Evolutionary conservation across 2,329 filamentous ascomycete species (phyloP), one percentile per base, ranked within the genome.

Genomic region (Calonectria crousiana): DNA sequence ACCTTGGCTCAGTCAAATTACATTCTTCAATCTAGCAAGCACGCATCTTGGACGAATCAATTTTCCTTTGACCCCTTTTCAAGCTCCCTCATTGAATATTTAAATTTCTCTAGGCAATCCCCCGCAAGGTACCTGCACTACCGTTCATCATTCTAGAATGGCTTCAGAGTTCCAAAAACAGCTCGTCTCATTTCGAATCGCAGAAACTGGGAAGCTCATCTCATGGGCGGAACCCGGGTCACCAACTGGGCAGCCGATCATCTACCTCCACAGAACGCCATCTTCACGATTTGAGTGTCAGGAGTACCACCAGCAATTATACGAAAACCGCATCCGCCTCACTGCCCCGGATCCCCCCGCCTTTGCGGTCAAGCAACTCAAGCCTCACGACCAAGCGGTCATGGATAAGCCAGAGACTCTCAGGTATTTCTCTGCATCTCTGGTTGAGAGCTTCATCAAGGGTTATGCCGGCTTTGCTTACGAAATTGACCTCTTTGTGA

Each of bases 221-320:
- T 67, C 73, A 49, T 76, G 75, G 73, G 73, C 76, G 4, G 69
- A 74, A 28, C 75, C 69, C 30, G 71, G 75, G 3, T 71, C 66
- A 11, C 60, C 58, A 9, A 38, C 51, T 0, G 68, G 68, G 23
- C 62, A 73, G 18, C 71, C 71, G 0, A 44, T 75, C 36, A 49
- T 74, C n/a, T 74, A 67, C 71, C 56, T 75, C 2, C 72, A 76
- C 20, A 66, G 73, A 52, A 74, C 49, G 2, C 62, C 71, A 8
- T 72, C 73, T 5, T 71, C 65, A 3, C 74, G 72, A 18, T 49
- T 77, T 20, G 69, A 75, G n/a, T 71, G 66, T 14, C 65, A 67
- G 4, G 52, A 66, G 38, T 72, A 74, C 23, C 70, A 76, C 20
- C 16, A 74, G 11, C 28, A 62, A 20, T 49, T 75, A 2, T 38